phyloP scores from a whole-genome alignment of 1,284 basidiomycete species.

The Kwoniella shivajii region DNA sequence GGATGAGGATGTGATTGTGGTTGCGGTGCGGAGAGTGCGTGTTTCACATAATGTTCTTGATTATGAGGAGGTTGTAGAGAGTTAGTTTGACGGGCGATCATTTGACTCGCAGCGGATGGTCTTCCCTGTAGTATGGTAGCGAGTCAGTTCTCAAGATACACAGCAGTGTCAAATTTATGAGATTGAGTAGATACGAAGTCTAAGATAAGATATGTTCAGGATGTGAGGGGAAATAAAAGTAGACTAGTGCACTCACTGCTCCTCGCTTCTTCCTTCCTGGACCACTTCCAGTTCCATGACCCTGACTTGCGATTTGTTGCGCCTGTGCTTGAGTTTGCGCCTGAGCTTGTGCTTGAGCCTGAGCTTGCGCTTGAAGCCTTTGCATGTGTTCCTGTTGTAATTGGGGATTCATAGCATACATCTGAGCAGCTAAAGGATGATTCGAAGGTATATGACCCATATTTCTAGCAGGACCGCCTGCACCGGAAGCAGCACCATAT shows the following conservation, averaged over 20 bases:
- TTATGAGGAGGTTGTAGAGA: conserved; percentile 16
- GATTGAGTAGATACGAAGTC: neutral
- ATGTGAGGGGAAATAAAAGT: neutral
- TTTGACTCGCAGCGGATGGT: conserved; percentile 11
- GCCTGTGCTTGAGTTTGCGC: conserved; percentile 2
- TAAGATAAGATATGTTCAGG: neutral
- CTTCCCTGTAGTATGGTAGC: neutral
- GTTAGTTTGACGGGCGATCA: conserved; percentile 15
- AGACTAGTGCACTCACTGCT: conserved; percentile 12
- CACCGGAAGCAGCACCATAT: neutral
- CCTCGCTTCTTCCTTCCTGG: conserved; percentile 20
- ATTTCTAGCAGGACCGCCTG: neutral
- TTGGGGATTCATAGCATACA: conserved; percentile 3
- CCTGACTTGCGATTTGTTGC: conserved; percentile 10
- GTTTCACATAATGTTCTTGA: conserved; percentile 36
- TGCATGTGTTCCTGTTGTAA: conserved; percentile 5
- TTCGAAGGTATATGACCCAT: neutral
- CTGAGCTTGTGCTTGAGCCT: conserved; percentile 4
- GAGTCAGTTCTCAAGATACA: no score
- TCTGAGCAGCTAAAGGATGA: neutral
- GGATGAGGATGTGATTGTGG: neutral
- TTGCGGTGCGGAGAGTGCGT: conserved; percentile 18
- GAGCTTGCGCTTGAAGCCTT: conserved; percentile 3
- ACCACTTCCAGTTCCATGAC: conserved; percentile 1
- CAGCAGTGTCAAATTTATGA: neutral